Percentiles rank a stretch among this genome's conserved stretches.
Evolutionary conservation across 106 monocot genomes (phyloP).

Genomic region (Hemerocallis citrina): DNA sequence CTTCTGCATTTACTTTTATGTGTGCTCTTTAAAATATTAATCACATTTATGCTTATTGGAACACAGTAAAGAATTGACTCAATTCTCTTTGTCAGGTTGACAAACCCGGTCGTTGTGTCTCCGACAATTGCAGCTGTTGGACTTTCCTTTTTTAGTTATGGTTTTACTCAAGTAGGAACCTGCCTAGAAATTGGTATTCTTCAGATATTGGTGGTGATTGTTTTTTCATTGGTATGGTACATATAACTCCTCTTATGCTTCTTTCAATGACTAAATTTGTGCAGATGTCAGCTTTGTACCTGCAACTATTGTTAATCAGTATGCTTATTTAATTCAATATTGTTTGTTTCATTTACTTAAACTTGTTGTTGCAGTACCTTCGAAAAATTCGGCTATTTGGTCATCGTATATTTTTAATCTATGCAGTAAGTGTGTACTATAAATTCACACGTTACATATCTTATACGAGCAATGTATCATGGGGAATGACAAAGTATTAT

Average conservation of each 20-base stretch:
- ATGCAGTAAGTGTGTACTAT: slow-evolving; percentile 49
- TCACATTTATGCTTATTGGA: neutral
- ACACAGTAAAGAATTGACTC: neutral
- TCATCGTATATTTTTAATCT: slow-evolving; percentile 78
- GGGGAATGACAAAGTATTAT: neutral
- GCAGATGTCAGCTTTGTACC: neutral
- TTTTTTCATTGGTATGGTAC: slow-evolving; percentile 65
- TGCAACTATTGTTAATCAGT: neutral
- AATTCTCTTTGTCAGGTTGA: slow-evolving; percentile 45
- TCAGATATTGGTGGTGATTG: slow-evolving; percentile 79
- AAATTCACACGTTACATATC: neutral
- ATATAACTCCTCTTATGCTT: neutral
- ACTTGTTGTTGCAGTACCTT: slow-evolving; percentile 81
- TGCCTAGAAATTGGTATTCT: slow-evolving; percentile 85
- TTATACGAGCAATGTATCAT: neutral
- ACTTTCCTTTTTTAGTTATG: slow-evolving; percentile 94
- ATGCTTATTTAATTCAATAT: neutral
- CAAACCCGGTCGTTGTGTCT: slow-evolving; percentile 90
- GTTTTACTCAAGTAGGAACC: slow-evolving; percentile 76
- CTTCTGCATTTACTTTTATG: too few relatives aligned
- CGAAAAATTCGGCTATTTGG: slow-evolving; percentile 85
- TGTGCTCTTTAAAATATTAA: too few relatives aligned
- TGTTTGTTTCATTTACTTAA: neutral
- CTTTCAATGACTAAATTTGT: neutral
- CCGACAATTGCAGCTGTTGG: slow-evolving; percentile 92